Evolutionary conservation across 1,284 basidiomycete genomes (phyloP).

Genomic region (Tremellales sp.): DNA sequence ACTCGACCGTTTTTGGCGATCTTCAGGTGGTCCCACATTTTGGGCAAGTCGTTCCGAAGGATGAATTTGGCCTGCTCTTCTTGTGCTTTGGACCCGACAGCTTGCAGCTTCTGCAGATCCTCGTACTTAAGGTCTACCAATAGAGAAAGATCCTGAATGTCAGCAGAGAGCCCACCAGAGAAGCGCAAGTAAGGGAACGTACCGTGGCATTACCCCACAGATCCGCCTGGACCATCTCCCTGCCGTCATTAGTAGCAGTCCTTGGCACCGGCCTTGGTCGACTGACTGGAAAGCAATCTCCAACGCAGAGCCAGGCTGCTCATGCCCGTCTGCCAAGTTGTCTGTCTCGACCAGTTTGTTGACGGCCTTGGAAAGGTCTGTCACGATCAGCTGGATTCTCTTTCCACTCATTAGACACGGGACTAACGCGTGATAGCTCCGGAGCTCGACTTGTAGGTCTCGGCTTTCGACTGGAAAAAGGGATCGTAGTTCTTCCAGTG

Average conservation of each 20-base stretch:
- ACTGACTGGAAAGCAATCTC: slow-evolving; percentile 46
- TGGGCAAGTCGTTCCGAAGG: slow-evolving; percentile 74
- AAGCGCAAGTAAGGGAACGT: slow-evolving; percentile 2
- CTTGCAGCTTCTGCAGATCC: slow-evolving; percentile 79
- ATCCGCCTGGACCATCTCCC: slow-evolving; percentile 49
- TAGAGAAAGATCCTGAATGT: slow-evolving; percentile 43
- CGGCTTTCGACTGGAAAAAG: slow-evolving; percentile 74
- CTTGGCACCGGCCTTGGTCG: neutral
- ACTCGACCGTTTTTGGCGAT: slow-evolving; percentile 57
- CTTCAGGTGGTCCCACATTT: slow-evolving; percentile 70
- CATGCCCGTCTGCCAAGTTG: slow-evolving; percentile 29
- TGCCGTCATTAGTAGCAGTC: slow-evolving; percentile 4
- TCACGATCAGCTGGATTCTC: slow-evolving; percentile 32
- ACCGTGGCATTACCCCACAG: slow-evolving; percentile 50
- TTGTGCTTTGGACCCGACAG: slow-evolving; percentile 72
- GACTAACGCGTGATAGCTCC: slow-evolving; percentile 67
- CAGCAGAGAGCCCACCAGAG: no score
- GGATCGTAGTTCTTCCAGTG: slow-evolving; percentile 82
- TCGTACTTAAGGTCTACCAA: slow-evolving; percentile 52
- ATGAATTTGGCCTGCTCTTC: slow-evolving; percentile 71
- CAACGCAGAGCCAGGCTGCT: slow-evolving; percentile 31
- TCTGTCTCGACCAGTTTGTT: slow-evolving; percentile 32
- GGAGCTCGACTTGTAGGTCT: slow-evolving; percentile 76
- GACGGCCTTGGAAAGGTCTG: slow-evolving; percentile 43
- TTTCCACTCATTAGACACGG: neutral